Percentiles rank a stretch among this genome's conserved stretches.
Conservation (phyloP, 257 asterid genomes). For the Nicotiana noctiflora region DNA sequence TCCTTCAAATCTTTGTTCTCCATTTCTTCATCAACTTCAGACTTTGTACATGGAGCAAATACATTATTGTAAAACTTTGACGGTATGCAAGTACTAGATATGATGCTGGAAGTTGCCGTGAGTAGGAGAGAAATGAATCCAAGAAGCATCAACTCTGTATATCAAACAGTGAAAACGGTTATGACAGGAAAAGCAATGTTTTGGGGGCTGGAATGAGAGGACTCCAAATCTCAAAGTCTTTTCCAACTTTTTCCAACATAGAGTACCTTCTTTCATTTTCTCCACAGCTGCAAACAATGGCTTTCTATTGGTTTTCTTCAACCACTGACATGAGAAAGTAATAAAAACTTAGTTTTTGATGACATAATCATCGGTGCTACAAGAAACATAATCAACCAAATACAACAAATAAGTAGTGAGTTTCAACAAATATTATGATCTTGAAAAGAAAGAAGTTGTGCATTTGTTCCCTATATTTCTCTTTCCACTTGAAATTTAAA, state of each 20-base stretch:
- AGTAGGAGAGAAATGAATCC: conserved; percentile 95
- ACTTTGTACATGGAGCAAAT: conserved; percentile 79
- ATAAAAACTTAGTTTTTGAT: neutral
- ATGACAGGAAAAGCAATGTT: neutral
- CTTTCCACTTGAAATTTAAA: neutral
- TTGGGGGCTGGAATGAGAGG: neutral
- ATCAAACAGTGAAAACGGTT: conserved; percentile 10
- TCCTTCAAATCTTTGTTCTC: conserved; percentile 31
- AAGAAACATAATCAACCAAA: neutral
- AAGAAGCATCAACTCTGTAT: conserved; percentile 95
- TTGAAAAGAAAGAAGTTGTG: neutral
- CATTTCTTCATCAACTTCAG: conserved; percentile 45
- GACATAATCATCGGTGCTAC: neutral
- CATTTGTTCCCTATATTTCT: neutral
- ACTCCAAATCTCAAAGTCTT: neutral
- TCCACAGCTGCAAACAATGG: conserved; percentile 90
- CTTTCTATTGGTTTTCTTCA: conserved; percentile 68
- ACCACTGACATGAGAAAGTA: conserved; percentile 52
- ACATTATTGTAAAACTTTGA: conserved; percentile 60
- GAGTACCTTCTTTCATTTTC: conserved; percentile 58
- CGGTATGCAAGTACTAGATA: conserved; percentile 84
- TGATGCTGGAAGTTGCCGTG: conserved; percentile 85
- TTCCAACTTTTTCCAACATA: neutral
- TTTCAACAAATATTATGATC: neutral
- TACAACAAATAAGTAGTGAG: neutral